Percentiles rank a stretch among this genome's conserved stretches.
phyloP scores from a whole-genome alignment of 164 flowering plant species.

The Annona squamosa region DNA sequence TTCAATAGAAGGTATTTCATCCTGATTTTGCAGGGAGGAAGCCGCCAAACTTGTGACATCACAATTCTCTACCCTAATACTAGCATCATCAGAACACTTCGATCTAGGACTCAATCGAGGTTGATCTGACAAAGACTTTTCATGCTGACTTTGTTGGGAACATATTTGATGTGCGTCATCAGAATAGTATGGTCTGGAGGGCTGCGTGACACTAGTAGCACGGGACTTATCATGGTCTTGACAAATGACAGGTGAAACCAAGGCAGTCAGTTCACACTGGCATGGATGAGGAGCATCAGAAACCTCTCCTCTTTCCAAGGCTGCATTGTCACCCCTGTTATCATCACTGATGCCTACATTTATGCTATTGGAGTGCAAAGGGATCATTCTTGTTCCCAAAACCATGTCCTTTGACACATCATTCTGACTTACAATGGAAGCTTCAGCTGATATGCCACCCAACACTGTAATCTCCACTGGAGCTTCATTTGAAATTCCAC shows the following conservation, averaged over 20 bases:
- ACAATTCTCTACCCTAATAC: neutral
- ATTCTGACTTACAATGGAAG: neutral
- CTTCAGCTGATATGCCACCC: neutral
- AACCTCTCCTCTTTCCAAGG: neutral
- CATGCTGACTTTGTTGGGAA: neutral
- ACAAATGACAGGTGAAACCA: too few relatives aligned
- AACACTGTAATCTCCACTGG: neutral
- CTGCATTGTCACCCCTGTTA: neutral
- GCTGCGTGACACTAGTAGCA: neutral
- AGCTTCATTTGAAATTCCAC: neutral
- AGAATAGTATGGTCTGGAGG: neutral
- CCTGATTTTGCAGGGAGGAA: neutral
- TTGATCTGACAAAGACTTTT: neutral
- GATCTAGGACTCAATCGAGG: neutral
- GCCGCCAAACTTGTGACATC: neutral
- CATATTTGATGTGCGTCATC: slow-evolving; percentile 4
- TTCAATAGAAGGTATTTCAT: neutral
- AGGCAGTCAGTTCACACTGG: too few relatives aligned
- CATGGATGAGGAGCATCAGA: neutral
- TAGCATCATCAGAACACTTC: neutral
- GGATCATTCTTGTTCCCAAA: neutral
- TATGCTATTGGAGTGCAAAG: neutral
- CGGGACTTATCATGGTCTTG: neutral
- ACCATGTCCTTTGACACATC: neutral
- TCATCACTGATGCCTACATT: neutral